Base-by-base conservation (phyloP, 2,329 filamentous ascomycete species). In the Botrytis aclada region DNA sequence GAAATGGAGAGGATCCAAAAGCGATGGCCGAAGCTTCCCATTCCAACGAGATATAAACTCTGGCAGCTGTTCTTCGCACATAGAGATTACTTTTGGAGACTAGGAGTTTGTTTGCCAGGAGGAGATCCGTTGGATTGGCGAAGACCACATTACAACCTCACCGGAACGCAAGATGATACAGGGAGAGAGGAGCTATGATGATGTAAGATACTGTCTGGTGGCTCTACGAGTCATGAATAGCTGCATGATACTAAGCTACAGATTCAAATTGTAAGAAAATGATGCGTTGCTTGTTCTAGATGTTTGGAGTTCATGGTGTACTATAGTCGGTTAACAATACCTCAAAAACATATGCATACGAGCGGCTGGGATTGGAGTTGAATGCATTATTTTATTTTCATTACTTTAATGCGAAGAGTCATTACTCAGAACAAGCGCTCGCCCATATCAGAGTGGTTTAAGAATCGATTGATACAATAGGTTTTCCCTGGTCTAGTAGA, bases 21-120 rank as follows among this genome's bases (percentile, higher is more conserved):
- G 74, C 74, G 37, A 22, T 70, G 32, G 45, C 32, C 41, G 34
- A 43, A 71, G 14, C 39, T 79, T 18, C 75, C 77, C 0, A 77
- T 80, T 51, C 76, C 78, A 80, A 87, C 76, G 79, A 82, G 88
- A 82, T 81, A 95, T 78, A 93, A 92, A 81, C 87, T 97, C n/a
- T 97, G 95, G 94, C 90, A 97, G 82, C 84, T 98, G 12, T 91
- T 98, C 80, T 97, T 97, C 82, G 93, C 95, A 1, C 96, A 99
- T 83, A 86, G 96, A 56, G 96, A 99, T 83, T 99, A 99, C 82
- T 98, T 99, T 83, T 97, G 94, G 93, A 87, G 96, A 72, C 82
- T 99, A 70, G 96, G 96, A 0, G 84, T 98, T 45, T 99, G 96
- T 83, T 85, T 98, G 3, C 95, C 95, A 0, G 92, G 92, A 20